Evolutionary conservation across 2,329 filamentous ascomycete species (phyloP).

Genomic region (Cryphonectria parasitica): DNA sequence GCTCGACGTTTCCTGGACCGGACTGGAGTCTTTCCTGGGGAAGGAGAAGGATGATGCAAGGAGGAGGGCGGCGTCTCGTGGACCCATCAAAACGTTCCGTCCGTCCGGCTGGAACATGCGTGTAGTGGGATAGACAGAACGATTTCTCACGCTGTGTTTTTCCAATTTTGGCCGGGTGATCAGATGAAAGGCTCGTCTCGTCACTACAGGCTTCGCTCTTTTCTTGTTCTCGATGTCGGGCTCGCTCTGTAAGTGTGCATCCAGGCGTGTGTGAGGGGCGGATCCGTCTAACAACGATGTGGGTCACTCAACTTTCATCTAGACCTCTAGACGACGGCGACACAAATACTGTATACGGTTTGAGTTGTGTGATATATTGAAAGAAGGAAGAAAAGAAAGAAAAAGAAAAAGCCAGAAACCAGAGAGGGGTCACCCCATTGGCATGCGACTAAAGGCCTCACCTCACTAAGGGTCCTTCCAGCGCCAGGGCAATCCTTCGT

Average conservation of each 20-base stretch:
- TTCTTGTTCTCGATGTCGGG: not conserved
- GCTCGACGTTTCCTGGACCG: not conserved
- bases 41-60: not conserved
- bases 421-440: not conserved
- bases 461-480: not conserved
- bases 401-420: not conserved
- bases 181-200: not conserved
- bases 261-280: not conserved
- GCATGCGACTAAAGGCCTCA: not conserved
- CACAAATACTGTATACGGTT: not conserved
- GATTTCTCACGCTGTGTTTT: not conserved
- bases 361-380: not conserved
- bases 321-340: not conserved
- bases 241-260: not conserved
- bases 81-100: constrained; percentile 1
- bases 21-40: not conserved
- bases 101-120: not conserved
- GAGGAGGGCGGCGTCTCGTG: not conserved
- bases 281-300: not conserved
- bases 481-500: constrained; percentile 15
- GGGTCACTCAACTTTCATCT: not conserved
- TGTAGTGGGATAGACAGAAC: not conserved
- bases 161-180: not conserved
- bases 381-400: not conserved
- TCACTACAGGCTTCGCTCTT: not conserved